Conservation (phyloP, 2,329 filamentous ascomycete genomes). For the Lecanicillium sp. region DNA sequence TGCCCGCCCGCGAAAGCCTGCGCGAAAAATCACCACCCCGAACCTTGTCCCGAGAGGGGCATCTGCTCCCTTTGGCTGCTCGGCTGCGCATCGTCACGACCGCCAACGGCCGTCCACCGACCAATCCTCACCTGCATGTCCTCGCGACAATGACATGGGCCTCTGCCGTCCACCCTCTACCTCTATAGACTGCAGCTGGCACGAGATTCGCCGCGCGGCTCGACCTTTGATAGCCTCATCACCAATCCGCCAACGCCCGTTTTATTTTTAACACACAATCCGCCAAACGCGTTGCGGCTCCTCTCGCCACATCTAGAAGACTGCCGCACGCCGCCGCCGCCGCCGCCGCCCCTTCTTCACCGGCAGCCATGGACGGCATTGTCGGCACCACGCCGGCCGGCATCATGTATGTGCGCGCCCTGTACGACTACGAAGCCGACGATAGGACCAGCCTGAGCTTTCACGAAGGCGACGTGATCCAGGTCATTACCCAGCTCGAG, state of each 20-base stretch:
- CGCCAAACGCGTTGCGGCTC: constrained; percentile 13
- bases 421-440: constrained; percentile 98
- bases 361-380: constrained; percentile 52
- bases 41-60: constrained; percentile 5
- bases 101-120: constrained; percentile 3
- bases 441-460: constrained; percentile 96
- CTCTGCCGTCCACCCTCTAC: constrained; percentile 4
- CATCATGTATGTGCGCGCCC: constrained; percentile 85
- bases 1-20: not conserved
- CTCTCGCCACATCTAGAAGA: constrained; percentile 14
- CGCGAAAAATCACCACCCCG: constrained; percentile 9
- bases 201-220: constrained; percentile 12
- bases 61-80: not conserved
- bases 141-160: constrained; percentile 13
- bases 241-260: not conserved
- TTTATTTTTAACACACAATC: not conserved
- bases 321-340: constrained; percentile 20
- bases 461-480: constrained; percentile 92
- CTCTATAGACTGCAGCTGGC: constrained; percentile 11
- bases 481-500: constrained; percentile 96
- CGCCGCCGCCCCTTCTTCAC: constrained; percentile 18
- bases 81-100: not conserved
- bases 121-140: not conserved
- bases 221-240: not conserved
- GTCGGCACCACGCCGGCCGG: constrained; percentile 54